Evolutionary conservation across 78 protist species (phyloP).

Genomic region (Dictyostelium firmibasis): DNA sequence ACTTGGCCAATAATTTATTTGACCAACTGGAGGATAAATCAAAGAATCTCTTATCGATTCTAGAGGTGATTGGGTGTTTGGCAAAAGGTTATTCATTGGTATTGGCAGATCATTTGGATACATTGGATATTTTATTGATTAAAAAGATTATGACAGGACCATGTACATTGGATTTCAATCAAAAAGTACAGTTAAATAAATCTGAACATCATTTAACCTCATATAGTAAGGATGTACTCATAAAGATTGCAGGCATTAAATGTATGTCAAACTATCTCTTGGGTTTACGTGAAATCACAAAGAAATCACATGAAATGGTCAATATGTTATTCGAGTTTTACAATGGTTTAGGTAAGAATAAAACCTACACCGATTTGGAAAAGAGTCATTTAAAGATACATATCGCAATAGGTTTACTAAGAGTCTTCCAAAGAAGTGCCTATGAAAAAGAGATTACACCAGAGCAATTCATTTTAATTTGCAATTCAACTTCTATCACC

Average conservation of each 20-base stretch:
- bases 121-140: constrained; percentile 3
- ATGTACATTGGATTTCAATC: constrained; percentile 4
- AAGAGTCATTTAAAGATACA: constrained; percentile 9
- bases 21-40: background rate
- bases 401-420: background rate
- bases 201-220: background rate
- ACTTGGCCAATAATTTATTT: constrained; percentile 7
- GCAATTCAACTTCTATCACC: background rate
- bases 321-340: constrained; percentile 14
- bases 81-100: background rate
- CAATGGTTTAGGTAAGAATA: background rate
- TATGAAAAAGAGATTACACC: constrained; percentile 5
- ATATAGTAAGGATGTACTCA: constrained; percentile 28
- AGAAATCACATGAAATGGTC: constrained; percentile 22
- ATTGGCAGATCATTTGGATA: background rate
- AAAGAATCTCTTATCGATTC: constrained; percentile 26
- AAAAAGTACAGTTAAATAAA: background rate
- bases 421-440: background rate
- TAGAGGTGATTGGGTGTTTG: constrained; percentile 29
- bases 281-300: constrained; percentile 18
- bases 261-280: constrained; percentile 34
- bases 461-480: constrained; percentile 17
- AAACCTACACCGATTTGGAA: constrained; percentile 18
- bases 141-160: constrained; percentile 30
- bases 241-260: constrained; percentile 15